phyloP scores from a whole-genome alignment of 1,284 basidiomycete species.

The Leccinum griseonigrum region DNA sequence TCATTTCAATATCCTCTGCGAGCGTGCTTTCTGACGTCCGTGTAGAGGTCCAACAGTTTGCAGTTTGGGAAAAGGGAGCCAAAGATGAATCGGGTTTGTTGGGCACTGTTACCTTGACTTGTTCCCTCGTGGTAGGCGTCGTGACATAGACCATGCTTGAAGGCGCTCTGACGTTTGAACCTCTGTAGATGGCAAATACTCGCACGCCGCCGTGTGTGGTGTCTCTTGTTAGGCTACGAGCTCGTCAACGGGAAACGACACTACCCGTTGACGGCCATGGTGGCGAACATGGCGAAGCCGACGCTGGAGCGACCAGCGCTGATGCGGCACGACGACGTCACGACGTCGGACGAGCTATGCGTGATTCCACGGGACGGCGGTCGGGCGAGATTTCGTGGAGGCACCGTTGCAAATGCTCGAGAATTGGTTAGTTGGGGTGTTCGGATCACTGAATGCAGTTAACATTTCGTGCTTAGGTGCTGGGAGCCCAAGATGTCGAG shows the following conservation, averaged over 20 bases:
- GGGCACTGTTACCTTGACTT: slow-evolving; percentile 85
- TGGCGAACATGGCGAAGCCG: slow-evolving; percentile 83
- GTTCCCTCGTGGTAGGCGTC: slow-evolving; percentile 68
- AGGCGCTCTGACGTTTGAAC: neutral
- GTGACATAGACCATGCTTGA: neutral
- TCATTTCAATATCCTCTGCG: neutral
- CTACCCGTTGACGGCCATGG: slow-evolving; percentile 80
- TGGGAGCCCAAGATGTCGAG: slow-evolving; percentile 75
- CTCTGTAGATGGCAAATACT: slow-evolving; percentile 66
- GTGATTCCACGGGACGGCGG: slow-evolving; percentile 78
- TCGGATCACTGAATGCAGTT: neutral
- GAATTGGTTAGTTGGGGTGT: slow-evolving; percentile 61
- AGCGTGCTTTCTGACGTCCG: slow-evolving; percentile 1
- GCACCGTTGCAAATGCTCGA: slow-evolving; percentile 89
- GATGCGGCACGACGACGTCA: slow-evolving; percentile 80
- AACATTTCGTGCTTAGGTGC: too few species aligned
- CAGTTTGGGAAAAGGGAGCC: slow-evolving; percentile 76
- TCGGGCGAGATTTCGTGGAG: slow-evolving; percentile 83
- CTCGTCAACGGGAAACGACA: slow-evolving; percentile 55
- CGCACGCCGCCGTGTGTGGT: slow-evolving; percentile 87
- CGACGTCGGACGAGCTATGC: slow-evolving; percentile 71
- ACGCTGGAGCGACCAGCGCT: slow-evolving; percentile 77
- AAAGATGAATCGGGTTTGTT: slow-evolving; percentile 67
- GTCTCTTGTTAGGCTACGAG: slow-evolving; percentile 60
- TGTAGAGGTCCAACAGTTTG: slow-evolving; percentile 72